phyloP scores from a whole-genome alignment of 1,139 yeast species.

The Hyphopichia fennica region DNA sequence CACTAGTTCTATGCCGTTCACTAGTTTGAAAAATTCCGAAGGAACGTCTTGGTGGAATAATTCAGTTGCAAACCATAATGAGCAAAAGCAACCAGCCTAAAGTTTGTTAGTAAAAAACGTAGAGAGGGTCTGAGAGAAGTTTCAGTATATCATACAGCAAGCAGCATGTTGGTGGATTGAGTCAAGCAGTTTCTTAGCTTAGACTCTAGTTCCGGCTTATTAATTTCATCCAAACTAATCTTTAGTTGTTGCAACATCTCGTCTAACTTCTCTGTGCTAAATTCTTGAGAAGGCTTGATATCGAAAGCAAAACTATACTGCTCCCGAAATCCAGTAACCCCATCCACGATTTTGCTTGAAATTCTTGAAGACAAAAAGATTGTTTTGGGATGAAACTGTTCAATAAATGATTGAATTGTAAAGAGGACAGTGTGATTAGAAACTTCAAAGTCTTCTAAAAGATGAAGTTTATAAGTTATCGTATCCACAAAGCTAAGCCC shows the following conservation, averaged over 20 bases:
- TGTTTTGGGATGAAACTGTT: slow-evolving; percentile 9
- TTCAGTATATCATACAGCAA: neutral
- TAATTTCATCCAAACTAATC: neutral
- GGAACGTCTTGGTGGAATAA: neutral
- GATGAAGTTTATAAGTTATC: neutral
- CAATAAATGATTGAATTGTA: slow-evolving; percentile 3
- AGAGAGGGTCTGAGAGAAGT: too few species aligned
- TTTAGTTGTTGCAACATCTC: neutral
- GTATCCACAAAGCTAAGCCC: neutral
- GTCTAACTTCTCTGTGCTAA: neutral
- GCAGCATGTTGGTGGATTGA: neutral
- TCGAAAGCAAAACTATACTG: neutral
- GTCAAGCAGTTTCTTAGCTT: neutral
- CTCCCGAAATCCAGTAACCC: neutral
- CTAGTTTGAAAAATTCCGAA: slow-evolving; percentile 3
- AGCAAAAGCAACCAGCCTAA: slow-evolving; percentile 1
- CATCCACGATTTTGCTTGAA: slow-evolving; percentile 6
- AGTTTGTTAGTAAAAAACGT: too few species aligned
- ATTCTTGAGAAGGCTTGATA: neutral
- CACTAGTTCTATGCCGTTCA: slow-evolving; percentile 4
- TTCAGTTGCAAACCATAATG: neutral
- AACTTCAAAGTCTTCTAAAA: neutral
- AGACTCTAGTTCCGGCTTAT: too few species aligned
- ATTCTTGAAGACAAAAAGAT: slow-evolving; percentile 10
- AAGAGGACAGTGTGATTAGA: neutral